Base-by-base conservation (phyloP, 108 stramenopile genomes). In the Fistulifera pelliculosa region DNA sequence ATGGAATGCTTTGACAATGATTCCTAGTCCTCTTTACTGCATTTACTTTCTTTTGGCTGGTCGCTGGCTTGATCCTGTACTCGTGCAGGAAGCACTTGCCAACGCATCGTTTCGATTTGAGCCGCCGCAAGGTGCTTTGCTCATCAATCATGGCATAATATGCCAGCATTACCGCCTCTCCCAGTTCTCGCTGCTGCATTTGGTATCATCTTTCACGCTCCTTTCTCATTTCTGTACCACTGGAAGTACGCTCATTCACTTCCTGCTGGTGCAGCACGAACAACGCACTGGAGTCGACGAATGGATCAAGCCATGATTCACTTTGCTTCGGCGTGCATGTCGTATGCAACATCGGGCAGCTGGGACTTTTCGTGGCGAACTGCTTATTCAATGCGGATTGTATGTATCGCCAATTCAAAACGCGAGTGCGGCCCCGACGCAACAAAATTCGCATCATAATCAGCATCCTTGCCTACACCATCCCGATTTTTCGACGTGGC, bases 251-350 rank as follows among this genome's bases (percentile, higher is more conserved):
- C 81, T 19, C 67, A 74, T 42, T 49, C 52, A 56, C 52, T 88
- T 12, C 58, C 65, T 44, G 52, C 70, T 47, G 62, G 67, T 25
- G 22, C 58, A 13, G 59, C 70, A 8, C 72, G 86, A 39, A 67
- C 75, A 25, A 56, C 70, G n/a, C 87, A 89, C 45, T 89, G 80
- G 87, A 80, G 74, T 54, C 67, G 87, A 48, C 76, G 83, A 38
- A 66, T 89, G 64, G 87, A 89, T 64, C 78, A 89, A 60, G 62
- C 74, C 13, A 77, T 83, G 65, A 83, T 89, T 51, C 87, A 89
- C 56, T 71, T 85, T 26, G 65, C 64, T 39, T 63, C 68, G 10
- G 73, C 79, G n/a, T 64, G 58, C 27, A 63, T 80, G 54, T 66
- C 75, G 1, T 89, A 83, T 60, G 78, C 68, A 4, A 80, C 79